Evolutionary conservation across 164 flowering plant genomes (phyloP).

Genomic region (Vitis amurensis): DNA sequence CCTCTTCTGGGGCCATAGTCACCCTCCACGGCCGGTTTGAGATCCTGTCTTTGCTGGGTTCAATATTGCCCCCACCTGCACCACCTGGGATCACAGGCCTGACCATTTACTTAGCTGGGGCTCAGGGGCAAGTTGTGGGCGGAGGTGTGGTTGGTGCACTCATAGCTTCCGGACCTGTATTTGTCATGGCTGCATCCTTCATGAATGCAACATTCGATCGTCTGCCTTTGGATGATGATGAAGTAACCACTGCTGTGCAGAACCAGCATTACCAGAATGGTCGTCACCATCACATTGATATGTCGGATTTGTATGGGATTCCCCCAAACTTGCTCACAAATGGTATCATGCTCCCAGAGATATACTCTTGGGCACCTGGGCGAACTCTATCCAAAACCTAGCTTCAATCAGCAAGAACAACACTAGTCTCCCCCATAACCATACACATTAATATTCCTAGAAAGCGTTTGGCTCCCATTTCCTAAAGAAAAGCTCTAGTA

Average conservation of each 20-base stretch:
- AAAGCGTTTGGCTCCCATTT: too few relatives aligned
- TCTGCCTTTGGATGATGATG: slow-evolving; percentile 67
- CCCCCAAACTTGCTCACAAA: slow-evolving; percentile 59
- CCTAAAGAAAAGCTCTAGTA: too few relatives aligned
- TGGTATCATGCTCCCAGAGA: slow-evolving; percentile 45
- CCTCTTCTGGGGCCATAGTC: slow-evolving; percentile 63
- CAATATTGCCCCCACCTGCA: slow-evolving; percentile 78
- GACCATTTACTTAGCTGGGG: slow-evolving; percentile 72
- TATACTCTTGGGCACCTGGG: slow-evolving; percentile 52
- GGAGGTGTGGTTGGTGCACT: slow-evolving; percentile 81
- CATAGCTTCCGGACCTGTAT: slow-evolving; percentile 87
- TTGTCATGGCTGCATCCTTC: slow-evolving; percentile 88
- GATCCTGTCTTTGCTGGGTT: slow-evolving; percentile 74
- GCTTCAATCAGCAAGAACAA: background rate
- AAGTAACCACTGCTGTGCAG: slow-evolving; percentile 27
- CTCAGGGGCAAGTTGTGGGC: slow-evolving; percentile 87
- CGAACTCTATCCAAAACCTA: slow-evolving; percentile 42
- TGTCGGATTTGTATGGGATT: slow-evolving; percentile 48
- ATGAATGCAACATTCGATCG: slow-evolving; percentile 83
- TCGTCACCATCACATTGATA: slow-evolving; percentile 34
- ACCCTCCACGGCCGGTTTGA: slow-evolving; percentile 89
- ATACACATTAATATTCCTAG: too few relatives aligned
- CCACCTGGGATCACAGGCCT: slow-evolving; percentile 78
- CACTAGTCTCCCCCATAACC: background rate
- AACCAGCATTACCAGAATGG: slow-evolving; percentile 45